Evolutionary conservation across 2,329 filamentous ascomycete species (phyloP), one percentile per base, ranked within the genome.

Genomic region (Fusarium avenaceum): DNA sequence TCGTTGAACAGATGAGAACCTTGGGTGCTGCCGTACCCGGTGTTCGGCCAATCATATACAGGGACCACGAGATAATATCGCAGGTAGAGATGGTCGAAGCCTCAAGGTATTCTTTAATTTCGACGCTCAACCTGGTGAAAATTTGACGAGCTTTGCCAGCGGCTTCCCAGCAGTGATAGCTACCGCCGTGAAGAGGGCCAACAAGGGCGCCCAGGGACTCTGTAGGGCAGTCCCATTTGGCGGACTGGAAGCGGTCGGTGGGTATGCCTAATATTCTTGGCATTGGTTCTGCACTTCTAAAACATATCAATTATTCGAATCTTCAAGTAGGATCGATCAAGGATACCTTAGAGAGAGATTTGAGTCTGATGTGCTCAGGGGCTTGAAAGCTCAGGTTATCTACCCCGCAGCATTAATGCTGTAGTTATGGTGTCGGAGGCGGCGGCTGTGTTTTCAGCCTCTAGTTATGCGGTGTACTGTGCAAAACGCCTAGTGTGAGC

Each of bases 181-280:
- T 20, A 19, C 39, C 39, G 1, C 11, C 49, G 17, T 6, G 17
- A 17, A 52, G 20, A 8, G 28, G n/a, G 15, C 49, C 49, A 8
- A 52, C 42, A 8, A 52, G 14, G 2, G 24, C 11, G 0, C 49
- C 49, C 6, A 52, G 28, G 9, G 39, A 52, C 7, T 17, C 17
- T 26, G 24, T 20, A 0, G 49, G 49, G 0, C 11, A 22, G 0
- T n/a, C 0, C 49, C 49, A 52, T 19, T 7, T 33, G 11, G 8
- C 13, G 0, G 20, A 10, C 2, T 52, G 3, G 0, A 52, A 2
- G 1, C 20, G 28, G 28, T n/a, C 13, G 1, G 6, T 5, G 14
- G 7, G n/a, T 14, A 7, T 40, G n/a, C 38, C 6, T 0, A 40
- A 20, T 6, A 40, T 6, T 40, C 38, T 19, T 19, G 19, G 19